These are phyloP conservation scores for Solidago caesia DNA, from an alignment of 129 eudicot genomes.

Conservation along the genomic window DNA sequence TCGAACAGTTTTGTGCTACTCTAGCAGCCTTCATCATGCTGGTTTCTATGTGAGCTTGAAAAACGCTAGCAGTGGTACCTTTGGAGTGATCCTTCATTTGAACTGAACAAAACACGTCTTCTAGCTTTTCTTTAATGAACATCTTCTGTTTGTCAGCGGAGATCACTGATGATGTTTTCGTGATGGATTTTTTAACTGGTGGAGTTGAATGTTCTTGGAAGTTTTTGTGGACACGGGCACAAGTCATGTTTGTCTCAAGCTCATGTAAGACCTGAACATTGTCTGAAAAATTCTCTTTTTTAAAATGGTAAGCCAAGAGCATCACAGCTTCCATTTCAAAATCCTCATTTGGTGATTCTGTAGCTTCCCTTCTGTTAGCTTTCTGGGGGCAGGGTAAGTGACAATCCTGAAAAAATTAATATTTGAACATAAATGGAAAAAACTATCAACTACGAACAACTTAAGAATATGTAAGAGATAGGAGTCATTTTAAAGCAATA, in stretches of 20 bases:
- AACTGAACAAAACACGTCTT: background rate
- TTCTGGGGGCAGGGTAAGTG: background rate
- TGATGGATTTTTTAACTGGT: background rate
- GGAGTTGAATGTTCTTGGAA: constrained; percentile 4
- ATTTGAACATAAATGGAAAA: background rate
- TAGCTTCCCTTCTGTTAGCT: constrained; percentile 7
- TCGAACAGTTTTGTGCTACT: constrained; percentile 9
- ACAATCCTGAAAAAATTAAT: background rate
- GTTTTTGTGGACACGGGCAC: constrained; percentile 33
- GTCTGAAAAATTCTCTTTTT: constrained; percentile 18
- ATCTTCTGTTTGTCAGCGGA: constrained; percentile 15
- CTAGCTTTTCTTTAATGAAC: constrained; percentile 17
- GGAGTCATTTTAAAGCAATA: no score
- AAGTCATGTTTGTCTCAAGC: constrained; percentile 14
- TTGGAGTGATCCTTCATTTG: constrained; percentile 4
- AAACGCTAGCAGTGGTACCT: constrained; percentile 6
- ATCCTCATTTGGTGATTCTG: constrained; percentile 20
- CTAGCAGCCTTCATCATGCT: constrained; percentile 17
- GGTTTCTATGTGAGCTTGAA: background rate
- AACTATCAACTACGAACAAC: no score
- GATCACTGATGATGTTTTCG: background rate
- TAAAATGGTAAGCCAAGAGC: constrained; percentile 39
- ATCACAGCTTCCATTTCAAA: constrained; percentile 43
- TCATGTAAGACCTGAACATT: background rate
- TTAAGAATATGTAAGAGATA: no score